Percentiles rank a stretch among this genome's conserved stretches.
phyloP scores from a whole-genome alignment of 2,329 filamentous ascomycete genomes.

The Verticillium isaacii region DNA sequence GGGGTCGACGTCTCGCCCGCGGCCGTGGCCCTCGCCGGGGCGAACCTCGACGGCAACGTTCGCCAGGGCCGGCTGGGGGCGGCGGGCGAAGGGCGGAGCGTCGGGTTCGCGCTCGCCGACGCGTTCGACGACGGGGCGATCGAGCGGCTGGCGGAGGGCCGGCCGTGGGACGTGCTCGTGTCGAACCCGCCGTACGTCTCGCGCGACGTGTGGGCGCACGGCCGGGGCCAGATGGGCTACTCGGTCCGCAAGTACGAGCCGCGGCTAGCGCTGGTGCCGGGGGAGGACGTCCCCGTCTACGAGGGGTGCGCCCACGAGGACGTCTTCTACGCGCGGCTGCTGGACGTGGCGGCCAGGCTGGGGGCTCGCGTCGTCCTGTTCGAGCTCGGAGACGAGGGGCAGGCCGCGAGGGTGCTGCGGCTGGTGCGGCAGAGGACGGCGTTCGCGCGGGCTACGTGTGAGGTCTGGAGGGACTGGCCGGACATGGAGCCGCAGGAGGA shows the following conservation, averaged over 20 bases:
- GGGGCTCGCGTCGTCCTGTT: slow-evolving; percentile 55
- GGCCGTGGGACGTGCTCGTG: slow-evolving; percentile 61
- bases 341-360: slow-evolving; percentile 47
- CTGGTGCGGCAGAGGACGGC: slow-evolving; percentile 32
- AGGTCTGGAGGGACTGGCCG: slow-evolving; percentile 71
- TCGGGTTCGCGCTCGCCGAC: slow-evolving; percentile 44
- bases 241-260: slow-evolving; percentile 84
- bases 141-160: slow-evolving; percentile 11
- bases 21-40: slow-evolving; percentile 60
- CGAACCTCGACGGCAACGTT: slow-evolving; percentile 56
- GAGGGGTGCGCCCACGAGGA: slow-evolving; percentile 34
- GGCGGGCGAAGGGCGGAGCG: slow-evolving; percentile 14
- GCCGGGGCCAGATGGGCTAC: slow-evolving; percentile 46
- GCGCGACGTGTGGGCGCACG: slow-evolving; percentile 32
- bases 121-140: slow-evolving; percentile 41
- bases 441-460: slow-evolving; percentile 33
- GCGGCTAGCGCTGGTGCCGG: slow-evolving; percentile 67
- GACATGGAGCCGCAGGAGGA: slow-evolving; percentile 28
- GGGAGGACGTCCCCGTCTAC: slow-evolving; percentile 20
- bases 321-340: slow-evolving; percentile 63
- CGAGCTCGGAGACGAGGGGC: slow-evolving; percentile 66
- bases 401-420: slow-evolving; percentile 59
- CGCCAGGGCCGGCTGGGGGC: slow-evolving; percentile 15
- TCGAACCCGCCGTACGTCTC: slow-evolving; percentile 94
- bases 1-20: slow-evolving; percentile 69